These are phyloP conservation scores for Colletotrichum graminicola DNA, from an alignment of 2,329 filamentous ascomycete species.

Conservation along the genomic window DNA sequence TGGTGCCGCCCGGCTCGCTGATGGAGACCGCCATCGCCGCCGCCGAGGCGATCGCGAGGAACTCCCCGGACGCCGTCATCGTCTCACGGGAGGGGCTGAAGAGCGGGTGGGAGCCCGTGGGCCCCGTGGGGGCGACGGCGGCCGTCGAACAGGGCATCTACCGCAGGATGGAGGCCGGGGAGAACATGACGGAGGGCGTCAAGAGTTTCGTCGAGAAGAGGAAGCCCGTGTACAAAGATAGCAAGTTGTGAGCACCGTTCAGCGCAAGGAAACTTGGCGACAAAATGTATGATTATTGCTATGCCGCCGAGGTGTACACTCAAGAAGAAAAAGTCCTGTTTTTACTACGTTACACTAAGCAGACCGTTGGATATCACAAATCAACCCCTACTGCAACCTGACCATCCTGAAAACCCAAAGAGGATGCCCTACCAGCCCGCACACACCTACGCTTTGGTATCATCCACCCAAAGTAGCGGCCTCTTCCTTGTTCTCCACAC, in stretches of 20 bases:
- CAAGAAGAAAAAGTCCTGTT: not conserved
- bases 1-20: conserved; percentile 63
- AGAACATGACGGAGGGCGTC: conserved; percentile 82
- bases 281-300: conserved; percentile 4
- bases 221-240: conserved; percentile 74
- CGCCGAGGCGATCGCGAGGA: conserved; percentile 71
- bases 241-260: conserved; percentile 63
- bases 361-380: conserved; percentile 10
- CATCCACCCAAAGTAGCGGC: not conserved
- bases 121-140: conserved; percentile 72
- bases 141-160: conserved; percentile 70
- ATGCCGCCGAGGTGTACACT: not conserved
- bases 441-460: not conserved
- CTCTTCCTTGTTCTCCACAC: conserved; percentile 35
- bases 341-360: not conserved
- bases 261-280: not conserved
- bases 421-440: not conserved
- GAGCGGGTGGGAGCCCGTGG: conserved; percentile 77
- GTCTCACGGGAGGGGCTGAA: conserved; percentile 79
- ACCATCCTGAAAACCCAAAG: not conserved
- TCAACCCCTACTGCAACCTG: not conserved
- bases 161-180: conserved; percentile 69
- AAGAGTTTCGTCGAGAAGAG: conserved; percentile 82
- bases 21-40: conserved; percentile 70
- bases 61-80: conserved; percentile 82